phyloP scores from a whole-genome alignment of 805 yeast species.

The Metschnikowia peoriensis region DNA sequence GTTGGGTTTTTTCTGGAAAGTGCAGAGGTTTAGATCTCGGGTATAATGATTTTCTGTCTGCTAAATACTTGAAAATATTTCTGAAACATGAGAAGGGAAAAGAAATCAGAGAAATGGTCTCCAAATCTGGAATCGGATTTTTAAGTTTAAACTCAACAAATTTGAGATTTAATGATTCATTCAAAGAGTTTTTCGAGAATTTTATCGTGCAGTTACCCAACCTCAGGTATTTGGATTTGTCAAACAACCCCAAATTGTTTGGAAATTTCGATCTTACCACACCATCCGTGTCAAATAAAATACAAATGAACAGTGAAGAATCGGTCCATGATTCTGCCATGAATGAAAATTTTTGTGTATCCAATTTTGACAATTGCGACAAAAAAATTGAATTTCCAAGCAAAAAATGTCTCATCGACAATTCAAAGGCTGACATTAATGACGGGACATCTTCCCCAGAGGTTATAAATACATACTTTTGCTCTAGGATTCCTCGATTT shows the following conservation, averaged over 20 bases:
- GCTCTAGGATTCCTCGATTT: slow-evolving; percentile 66
- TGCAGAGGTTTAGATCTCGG: slow-evolving; percentile 80
- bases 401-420: background rate
- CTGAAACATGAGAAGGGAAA: slow-evolving; percentile 28
- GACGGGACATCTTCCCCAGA: slow-evolving; percentile 9
- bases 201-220: slow-evolving; percentile 52
- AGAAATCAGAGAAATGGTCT: slow-evolving; percentile 19
- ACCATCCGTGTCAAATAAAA: background rate
- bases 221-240: slow-evolving; percentile 71
- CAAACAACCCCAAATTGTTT: slow-evolving; percentile 65
- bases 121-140: slow-evolving; percentile 34
- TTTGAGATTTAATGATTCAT: slow-evolving; percentile 46
- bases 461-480: slow-evolving; percentile 50
- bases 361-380: background rate
- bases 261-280: slow-evolving; percentile 35
- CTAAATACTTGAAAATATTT: slow-evolving; percentile 34
- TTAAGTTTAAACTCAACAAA: slow-evolving; percentile 67
- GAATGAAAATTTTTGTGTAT: background rate
- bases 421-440: background rate
- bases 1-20: slow-evolving; percentile 52
- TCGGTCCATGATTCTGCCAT: background rate
- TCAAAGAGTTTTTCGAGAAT: slow-evolving; percentile 51
- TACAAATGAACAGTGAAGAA: background rate
- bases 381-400: background rate
- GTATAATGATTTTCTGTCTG: slow-evolving; percentile 63